Percentiles rank a stretch among this genome's conserved stretches.
Evolutionary conservation across 1,139 yeast species (phyloP).

Genomic region (Sugiyamaella pinicola): DNA sequence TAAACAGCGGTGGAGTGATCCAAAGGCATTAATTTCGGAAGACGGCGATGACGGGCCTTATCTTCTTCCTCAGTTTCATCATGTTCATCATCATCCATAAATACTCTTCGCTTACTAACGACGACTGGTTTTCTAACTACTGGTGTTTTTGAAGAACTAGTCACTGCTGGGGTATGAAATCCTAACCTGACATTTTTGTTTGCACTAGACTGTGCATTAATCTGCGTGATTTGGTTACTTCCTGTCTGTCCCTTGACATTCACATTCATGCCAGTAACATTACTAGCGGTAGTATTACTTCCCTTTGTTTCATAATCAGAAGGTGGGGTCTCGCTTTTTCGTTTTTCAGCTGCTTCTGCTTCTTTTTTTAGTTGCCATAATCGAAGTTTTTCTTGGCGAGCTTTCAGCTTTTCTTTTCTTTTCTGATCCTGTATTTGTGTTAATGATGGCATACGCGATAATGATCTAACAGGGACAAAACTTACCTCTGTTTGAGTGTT

Average conservation of each 20-base stretch:
- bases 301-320: conserved; percentile 13
- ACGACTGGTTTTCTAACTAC: background rate
- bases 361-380: conserved; percentile 45
- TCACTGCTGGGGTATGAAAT: background rate
- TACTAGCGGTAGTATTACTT: conserved; percentile 7
- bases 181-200: background rate
- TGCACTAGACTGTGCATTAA: background rate
- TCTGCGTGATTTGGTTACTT: conserved; percentile 2
- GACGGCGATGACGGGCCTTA: conserved; percentile 7
- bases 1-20: background rate
- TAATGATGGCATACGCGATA: background rate
- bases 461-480: background rate
- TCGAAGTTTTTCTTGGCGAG: conserved; percentile 43
- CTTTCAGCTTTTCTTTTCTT: conserved; percentile 38
- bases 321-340: conserved; percentile 7
- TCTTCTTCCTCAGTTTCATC: conserved; percentile 18
- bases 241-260: conserved; percentile 13
- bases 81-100: conserved; percentile 24
- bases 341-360: conserved; percentile 32
- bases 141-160: background rate
- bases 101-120: conserved; percentile 6
- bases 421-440: conserved; percentile 8
- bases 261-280: background rate
- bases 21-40: background rate
- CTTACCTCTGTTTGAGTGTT: conserved; percentile 4